Conservation (phyloP, 176 grass and related monocot genomes). For the Aegilops longissima region DNA sequence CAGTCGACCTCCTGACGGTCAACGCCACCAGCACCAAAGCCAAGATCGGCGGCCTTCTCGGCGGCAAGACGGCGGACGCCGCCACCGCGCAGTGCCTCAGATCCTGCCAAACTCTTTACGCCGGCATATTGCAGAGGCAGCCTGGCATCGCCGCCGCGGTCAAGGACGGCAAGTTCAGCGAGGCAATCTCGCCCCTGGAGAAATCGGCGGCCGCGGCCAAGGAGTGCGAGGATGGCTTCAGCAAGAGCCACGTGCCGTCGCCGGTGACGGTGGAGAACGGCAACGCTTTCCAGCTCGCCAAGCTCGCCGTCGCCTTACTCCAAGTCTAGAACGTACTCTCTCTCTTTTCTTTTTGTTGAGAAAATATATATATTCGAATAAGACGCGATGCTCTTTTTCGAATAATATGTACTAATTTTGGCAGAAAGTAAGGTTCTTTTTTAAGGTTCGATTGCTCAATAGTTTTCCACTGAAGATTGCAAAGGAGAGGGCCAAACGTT, state of each 20-base stretch:
- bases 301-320: neutral
- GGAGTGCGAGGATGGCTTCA: neutral
- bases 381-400: neutral
- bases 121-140: neutral
- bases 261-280: neutral
- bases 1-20: neutral
- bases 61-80: neutral
- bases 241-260: neutral
- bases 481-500: neutral
- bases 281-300: neutral
- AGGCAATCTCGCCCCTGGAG: neutral
- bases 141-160: neutral
- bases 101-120: neutral
- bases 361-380: neutral
- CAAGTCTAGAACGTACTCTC: neutral
- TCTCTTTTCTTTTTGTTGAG: neutral
- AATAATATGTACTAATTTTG: neutral
- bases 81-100: neutral
- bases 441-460: no score
- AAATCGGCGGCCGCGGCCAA: neutral
- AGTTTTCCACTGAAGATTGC: neutral
- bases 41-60: neutral
- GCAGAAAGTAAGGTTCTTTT: neutral
- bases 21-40: constrained; percentile 6
- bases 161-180: neutral